Evolutionary conservation across 177 flowering plant genomes (phyloP).

Genomic region (Vitis hybrid): DNA sequence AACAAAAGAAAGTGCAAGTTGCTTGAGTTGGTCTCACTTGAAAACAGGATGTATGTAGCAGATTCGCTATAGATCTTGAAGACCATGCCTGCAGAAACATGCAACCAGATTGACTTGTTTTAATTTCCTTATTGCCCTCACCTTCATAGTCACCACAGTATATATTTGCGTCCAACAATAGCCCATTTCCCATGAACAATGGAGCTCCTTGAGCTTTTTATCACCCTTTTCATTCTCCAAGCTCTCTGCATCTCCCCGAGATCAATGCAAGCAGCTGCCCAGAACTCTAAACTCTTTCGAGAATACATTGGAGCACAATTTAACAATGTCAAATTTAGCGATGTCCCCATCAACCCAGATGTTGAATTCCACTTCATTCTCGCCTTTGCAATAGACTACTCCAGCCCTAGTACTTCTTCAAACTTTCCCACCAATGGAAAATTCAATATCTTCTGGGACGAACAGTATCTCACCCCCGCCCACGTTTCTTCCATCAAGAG

Average conservation of each 20-base stretch:
- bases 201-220: slow-evolving; percentile 7
- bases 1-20: too few relatives aligned
- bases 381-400: slow-evolving; percentile 46
- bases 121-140: too few relatives aligned
- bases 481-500: slow-evolving; percentile 43
- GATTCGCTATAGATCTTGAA: too few relatives aligned
- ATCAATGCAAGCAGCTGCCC: slow-evolving; percentile 12
- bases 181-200: neutral
- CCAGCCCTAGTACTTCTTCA: slow-evolving; percentile 25
- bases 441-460: slow-evolving; percentile 60
- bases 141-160: too few relatives aligned
- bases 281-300: slow-evolving; percentile 31
- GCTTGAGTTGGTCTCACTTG: too few relatives aligned
- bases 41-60: too few relatives aligned
- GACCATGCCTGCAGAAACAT: too few relatives aligned
- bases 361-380: slow-evolving; percentile 52
- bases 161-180: too few relatives aligned
- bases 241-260: neutral
- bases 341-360: slow-evolving; percentile 41
- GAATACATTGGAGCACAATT: slow-evolving; percentile 55
- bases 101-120: too few relatives aligned
- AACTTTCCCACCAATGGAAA: slow-evolving; percentile 47
- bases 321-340: slow-evolving; percentile 36
- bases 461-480: slow-evolving; percentile 44
- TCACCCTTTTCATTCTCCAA: slow-evolving; percentile 13